Evolutionary conservation across 306 rosid genomes (phyloP).

Genomic region (Acacia acuminata): DNA sequence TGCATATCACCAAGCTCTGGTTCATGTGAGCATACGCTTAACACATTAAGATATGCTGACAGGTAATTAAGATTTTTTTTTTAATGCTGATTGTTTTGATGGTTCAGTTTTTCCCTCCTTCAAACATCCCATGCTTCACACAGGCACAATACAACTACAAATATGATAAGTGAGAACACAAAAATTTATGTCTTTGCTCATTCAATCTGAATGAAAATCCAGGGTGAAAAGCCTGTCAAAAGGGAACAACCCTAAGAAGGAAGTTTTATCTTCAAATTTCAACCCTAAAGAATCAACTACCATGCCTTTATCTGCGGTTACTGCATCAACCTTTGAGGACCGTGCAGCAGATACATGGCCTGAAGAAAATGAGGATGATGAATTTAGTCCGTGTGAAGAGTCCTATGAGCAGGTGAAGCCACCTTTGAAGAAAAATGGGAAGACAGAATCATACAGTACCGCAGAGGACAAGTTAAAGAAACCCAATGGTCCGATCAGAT

Average conservation of each 20-base stretch:
- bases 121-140: not conserved
- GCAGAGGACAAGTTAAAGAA: conserved; percentile 63
- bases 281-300: conserved; percentile 77
- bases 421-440: conserved; percentile 71
- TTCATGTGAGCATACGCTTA: conserved; percentile 92
- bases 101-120: not conserved
- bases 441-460: conserved; percentile 46
- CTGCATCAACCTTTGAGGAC: conserved; percentile 55
- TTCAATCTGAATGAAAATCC: conserved; percentile 12
- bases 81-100: conserved; percentile 18
- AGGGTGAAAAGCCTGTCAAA: conserved; percentile 94
- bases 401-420: conserved; percentile 60
- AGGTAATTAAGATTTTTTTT: conserved; percentile 46
- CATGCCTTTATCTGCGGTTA: conserved; percentile 58
- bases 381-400: conserved; percentile 67
- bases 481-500: conserved; percentile 62
- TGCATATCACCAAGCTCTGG: conserved; percentile 97
- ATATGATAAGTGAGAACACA: not conserved
- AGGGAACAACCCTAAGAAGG: conserved; percentile 81
- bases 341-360: conserved; percentile 47
- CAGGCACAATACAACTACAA: not conserved
- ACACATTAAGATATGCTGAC: conserved; percentile 92
- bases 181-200: conserved; percentile 8
- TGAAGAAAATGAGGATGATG: conserved; percentile 63
- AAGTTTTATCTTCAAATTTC: conserved; percentile 57